Conservation (phyloP, 495 filamentous ascomycete genomes). For the Penicillium parvum region DNA sequence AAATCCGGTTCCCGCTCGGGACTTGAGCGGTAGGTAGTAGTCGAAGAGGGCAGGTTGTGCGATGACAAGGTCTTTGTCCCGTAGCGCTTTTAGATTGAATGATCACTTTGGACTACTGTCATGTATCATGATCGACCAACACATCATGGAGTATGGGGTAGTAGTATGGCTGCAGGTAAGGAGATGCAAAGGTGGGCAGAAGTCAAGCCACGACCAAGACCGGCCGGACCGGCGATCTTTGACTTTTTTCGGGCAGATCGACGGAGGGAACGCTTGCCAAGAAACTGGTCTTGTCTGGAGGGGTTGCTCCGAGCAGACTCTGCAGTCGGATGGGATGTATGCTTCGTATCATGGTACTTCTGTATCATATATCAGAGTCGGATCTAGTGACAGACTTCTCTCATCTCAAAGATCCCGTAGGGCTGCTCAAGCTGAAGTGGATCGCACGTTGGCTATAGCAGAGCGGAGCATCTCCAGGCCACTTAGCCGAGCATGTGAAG, state of each 20-base stretch:
- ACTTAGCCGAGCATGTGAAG: conserved; percentile 29
- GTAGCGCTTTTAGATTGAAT: too few species aligned
- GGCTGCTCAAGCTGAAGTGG: too few species aligned
- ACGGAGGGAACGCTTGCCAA: conserved; percentile 21
- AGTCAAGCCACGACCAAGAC: conserved; percentile 5
- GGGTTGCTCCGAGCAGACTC: too few species aligned
- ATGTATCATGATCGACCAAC: conserved; percentile 1
- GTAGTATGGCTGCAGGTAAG: neutral
- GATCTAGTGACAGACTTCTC: too few species aligned
- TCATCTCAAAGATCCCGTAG: too few species aligned
- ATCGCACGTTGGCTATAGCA: conserved; percentile 13
- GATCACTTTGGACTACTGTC: too few species aligned
- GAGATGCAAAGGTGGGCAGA: conserved; percentile 7
- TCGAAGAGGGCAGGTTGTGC: conserved; percentile 6
- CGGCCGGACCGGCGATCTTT: conserved; percentile 11
- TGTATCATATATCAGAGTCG: too few species aligned
- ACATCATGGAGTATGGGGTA: neutral
- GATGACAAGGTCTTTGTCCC: too few species aligned
- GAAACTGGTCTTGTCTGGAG: conserved; percentile 8
- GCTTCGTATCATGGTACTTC: too few species aligned
- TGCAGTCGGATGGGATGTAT: too few species aligned
- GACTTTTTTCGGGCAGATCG: conserved; percentile 9
- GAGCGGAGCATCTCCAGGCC: conserved; percentile 18
- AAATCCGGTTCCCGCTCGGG: neutral
- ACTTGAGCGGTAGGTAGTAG: neutral